Evolutionary conservation across 768 basidiomycete species (phyloP).

Genomic region (Collybia mongolica): DNA sequence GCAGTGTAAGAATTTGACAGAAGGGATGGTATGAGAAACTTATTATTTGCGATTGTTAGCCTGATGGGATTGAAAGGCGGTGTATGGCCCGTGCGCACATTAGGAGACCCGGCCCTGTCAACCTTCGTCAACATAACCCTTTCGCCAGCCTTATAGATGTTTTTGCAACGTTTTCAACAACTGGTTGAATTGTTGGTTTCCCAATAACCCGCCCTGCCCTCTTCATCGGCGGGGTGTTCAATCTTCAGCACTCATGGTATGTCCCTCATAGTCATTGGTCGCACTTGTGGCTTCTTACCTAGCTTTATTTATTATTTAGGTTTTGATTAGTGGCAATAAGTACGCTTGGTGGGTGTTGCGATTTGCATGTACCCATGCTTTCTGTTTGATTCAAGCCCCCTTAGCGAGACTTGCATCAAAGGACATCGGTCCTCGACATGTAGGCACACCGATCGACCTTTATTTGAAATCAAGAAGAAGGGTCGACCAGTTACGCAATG

Average conservation of each 20-base stretch:
- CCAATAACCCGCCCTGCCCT: slow-evolving; percentile 52
- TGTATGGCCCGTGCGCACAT: slow-evolving; percentile 38
- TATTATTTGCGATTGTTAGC: slow-evolving; percentile 10
- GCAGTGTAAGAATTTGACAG: background rate
- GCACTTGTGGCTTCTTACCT: background rate
- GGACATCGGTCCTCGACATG: slow-evolving; percentile 90
- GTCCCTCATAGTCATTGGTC: background rate
- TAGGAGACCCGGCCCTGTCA: slow-evolving; percentile 46
- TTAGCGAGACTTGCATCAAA: slow-evolving; percentile 90
- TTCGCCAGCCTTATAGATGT: slow-evolving; percentile 34
- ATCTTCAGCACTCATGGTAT: slow-evolving; percentile 19
- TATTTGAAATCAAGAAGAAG: slow-evolving; percentile 93
- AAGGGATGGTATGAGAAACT: slow-evolving; percentile 1
- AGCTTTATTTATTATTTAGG: slow-evolving; percentile 34
- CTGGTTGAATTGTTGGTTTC: slow-evolving; percentile 25
- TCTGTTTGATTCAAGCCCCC: slow-evolving; percentile 3
- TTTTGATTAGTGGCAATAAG: slow-evolving; percentile 73
- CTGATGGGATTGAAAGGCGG: slow-evolving; percentile 11
- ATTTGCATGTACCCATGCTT: slow-evolving; percentile 2
- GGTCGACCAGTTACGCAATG: slow-evolving; percentile 92
- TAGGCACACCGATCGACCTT: slow-evolving; percentile 82
- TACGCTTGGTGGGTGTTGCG: slow-evolving; percentile 69
- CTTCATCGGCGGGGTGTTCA: slow-evolving; percentile 56
- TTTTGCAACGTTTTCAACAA: slow-evolving; percentile 40
- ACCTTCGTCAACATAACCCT: slow-evolving; percentile 49